Conservation (phyloP, 2,329 filamentous ascomycete species). For the Ophiostoma novo-ulmi region DNA sequence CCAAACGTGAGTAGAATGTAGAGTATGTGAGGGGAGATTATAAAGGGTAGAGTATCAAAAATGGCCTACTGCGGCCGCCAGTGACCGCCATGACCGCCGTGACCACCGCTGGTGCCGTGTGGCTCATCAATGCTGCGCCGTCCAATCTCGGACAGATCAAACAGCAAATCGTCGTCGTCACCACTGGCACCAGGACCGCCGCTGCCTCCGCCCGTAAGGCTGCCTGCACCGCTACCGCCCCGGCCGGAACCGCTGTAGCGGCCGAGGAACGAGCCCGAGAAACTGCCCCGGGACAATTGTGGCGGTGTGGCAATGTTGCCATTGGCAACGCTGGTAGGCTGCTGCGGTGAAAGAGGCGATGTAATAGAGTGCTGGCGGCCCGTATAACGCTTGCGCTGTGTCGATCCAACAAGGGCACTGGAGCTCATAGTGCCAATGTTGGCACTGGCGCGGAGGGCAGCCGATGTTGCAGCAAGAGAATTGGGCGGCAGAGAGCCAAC, state of each 20-base stretch:
- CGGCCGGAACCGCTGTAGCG: slow-evolving; percentile 25
- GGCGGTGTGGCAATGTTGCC: slow-evolving; percentile 35
- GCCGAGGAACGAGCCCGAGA: slow-evolving; percentile 37
- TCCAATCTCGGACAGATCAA: slow-evolving; percentile 64
- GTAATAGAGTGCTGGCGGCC: neutral
- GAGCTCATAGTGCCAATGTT: neutral
- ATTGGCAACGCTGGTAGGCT: neutral
- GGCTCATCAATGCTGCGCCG: slow-evolving; percentile 55
- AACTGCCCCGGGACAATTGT: slow-evolving; percentile 42
- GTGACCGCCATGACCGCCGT: neutral
- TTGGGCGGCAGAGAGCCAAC: slow-evolving; percentile 18
- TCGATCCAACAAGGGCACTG: slow-evolving; percentile 12
- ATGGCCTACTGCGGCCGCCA: slow-evolving; percentile 13
- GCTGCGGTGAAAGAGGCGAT: neutral
- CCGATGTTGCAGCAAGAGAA: neutral
- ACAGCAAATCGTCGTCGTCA: slow-evolving; percentile 65
- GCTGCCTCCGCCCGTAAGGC: slow-evolving; percentile 28
- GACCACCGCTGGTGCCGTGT: slow-evolving; percentile 25
- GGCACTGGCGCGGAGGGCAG: slow-evolving; percentile 8
- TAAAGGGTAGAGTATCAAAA: neutral
- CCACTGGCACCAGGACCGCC: slow-evolving; percentile 33
- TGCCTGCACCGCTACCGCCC: slow-evolving; percentile 24
- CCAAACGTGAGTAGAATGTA: neutral
- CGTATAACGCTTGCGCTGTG: slow-evolving; percentile 25
- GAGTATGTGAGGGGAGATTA: neutral